These are phyloP conservation scores for Rhodomyrtus psidioides DNA, from an alignment of 441 rosid genomes.

Conservation along the genomic window DNA sequence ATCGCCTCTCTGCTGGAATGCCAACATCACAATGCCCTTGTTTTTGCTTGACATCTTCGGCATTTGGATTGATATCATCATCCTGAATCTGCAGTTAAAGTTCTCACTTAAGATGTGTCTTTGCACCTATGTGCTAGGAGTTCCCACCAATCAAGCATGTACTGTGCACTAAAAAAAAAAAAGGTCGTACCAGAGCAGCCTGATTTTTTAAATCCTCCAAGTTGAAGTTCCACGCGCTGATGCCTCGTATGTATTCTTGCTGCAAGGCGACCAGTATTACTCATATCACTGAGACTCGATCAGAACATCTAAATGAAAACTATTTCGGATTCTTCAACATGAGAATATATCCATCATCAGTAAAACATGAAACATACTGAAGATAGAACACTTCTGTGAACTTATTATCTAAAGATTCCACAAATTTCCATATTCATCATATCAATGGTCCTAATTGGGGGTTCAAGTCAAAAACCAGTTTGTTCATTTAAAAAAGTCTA, in stretches of 20 bases:
- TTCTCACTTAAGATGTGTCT: background rate
- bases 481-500: background rate
- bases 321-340: background rate
- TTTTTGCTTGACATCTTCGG: conserved; percentile 46
- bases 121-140: background rate
- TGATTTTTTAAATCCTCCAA: conserved; percentile 90
- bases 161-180: conserved; percentile 1
- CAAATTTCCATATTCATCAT: background rate
- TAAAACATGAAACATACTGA: background rate
- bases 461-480: background rate
- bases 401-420: background rate
- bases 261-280: conserved; percentile 23
- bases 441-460: background rate
- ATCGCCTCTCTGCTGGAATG: conserved; percentile 24
- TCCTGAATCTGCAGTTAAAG: conserved; percentile 62
- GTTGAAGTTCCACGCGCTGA: conserved; percentile 98
- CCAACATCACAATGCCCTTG: conserved; percentile 29
- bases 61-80: conserved; percentile 44
- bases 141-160: background rate
- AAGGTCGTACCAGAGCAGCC: conserved; percentile 76
- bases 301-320: background rate
- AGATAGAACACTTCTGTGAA: background rate
- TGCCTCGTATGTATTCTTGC: conserved; percentile 96
- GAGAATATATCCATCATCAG: background rate
- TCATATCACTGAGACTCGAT: background rate